Conservation (phyloP, 805 yeast genomes). For the Zygotorulaspora chibaensis region DNA sequence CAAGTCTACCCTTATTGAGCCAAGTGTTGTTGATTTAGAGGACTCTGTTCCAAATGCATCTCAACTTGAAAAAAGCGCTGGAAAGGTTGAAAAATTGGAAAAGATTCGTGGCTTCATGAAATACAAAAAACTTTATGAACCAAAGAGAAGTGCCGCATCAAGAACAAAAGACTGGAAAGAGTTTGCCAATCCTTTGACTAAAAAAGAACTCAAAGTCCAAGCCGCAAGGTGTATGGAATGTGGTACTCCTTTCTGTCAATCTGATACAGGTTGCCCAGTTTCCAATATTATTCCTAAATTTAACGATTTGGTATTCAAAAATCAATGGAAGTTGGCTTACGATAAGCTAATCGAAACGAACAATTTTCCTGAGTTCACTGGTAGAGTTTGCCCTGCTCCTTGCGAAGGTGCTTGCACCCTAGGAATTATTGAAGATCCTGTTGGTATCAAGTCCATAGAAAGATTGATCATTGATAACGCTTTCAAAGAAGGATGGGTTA, state of each 20-base stretch:
- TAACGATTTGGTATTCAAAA: conserved; percentile 93
- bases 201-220: conserved; percentile 83
- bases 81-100: conserved; percentile 49
- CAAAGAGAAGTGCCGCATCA: conserved; percentile 69
- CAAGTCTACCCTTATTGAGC: conserved; percentile 51
- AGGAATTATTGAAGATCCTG: conserved; percentile 91
- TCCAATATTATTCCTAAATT: conserved; percentile 97
- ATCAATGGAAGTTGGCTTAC: conserved; percentile 90
- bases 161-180: conserved; percentile 93
- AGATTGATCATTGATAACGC: conserved; percentile 96
- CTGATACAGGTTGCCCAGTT: conserved; percentile 97
- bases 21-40: conserved; percentile 83
- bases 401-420: conserved; percentile 96
- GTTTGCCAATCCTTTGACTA: conserved; percentile 71
- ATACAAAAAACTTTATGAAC: conserved; percentile 84
- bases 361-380: conserved; percentile 98
- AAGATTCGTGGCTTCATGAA: conserved; percentile 89
- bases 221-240: conserved; percentile 99
- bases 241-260: conserved; percentile 98
- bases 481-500: conserved; percentile 94
- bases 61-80: conserved; percentile 58
- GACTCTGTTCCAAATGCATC: conserved; percentile 74
- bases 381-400: conserved; percentile 98
- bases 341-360: conserved; percentile 91
- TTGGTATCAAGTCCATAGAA: conserved; percentile 93